Evolutionary conservation across 1,284 basidiomycete species (phyloP).

Genomic region (Sporisorium sorghi): DNA sequence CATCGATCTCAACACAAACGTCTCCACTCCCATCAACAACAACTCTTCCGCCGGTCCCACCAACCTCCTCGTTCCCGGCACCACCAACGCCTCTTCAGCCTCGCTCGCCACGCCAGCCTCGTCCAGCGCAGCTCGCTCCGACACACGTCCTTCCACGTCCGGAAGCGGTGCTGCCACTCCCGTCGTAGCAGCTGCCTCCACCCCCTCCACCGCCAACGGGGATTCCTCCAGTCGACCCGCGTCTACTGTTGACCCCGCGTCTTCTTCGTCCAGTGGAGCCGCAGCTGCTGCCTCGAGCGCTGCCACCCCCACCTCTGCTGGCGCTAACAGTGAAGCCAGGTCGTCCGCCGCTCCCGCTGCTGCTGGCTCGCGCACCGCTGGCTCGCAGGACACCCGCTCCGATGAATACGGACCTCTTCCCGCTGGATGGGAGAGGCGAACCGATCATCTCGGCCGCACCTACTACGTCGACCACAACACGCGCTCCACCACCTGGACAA

Average conservation of each 20-base stretch:
- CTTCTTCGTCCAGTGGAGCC: conserved; percentile 20
- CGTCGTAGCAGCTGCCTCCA: conserved; percentile 26
- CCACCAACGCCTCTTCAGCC: conserved; percentile 57
- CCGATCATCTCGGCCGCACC: conserved; percentile 85
- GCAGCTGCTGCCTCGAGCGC: conserved; percentile 20
- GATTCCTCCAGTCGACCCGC: conserved; percentile 36
- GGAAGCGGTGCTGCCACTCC: conserved; percentile 36
- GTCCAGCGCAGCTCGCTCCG: conserved; percentile 23
- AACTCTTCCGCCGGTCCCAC: conserved; percentile 55
- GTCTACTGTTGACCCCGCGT: conserved; percentile 31
- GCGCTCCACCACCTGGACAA: conserved; percentile 92
- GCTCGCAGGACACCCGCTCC: conserved; percentile 47
- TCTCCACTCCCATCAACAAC: conserved; percentile 64
- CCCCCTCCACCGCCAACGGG: conserved; percentile 18
- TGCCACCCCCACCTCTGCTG: conserved; percentile 12
- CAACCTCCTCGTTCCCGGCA: conserved; percentile 47
- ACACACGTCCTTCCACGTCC: conserved; percentile 34
- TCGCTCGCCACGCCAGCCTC: conserved; percentile 49
- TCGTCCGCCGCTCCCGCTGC: conserved; percentile 28
- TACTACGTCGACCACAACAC: conserved; percentile 87
- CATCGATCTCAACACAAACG: conserved; percentile 69
- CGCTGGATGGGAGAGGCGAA: conserved; percentile 89
- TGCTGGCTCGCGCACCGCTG: conserved; percentile 24
- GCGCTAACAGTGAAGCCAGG: conserved; percentile 18
- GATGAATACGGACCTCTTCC: conserved; percentile 74